These are phyloP conservation scores for Aechmea fasciata DNA, from an alignment of 176 grass and related monocot species.

Conservation along the genomic window DNA sequence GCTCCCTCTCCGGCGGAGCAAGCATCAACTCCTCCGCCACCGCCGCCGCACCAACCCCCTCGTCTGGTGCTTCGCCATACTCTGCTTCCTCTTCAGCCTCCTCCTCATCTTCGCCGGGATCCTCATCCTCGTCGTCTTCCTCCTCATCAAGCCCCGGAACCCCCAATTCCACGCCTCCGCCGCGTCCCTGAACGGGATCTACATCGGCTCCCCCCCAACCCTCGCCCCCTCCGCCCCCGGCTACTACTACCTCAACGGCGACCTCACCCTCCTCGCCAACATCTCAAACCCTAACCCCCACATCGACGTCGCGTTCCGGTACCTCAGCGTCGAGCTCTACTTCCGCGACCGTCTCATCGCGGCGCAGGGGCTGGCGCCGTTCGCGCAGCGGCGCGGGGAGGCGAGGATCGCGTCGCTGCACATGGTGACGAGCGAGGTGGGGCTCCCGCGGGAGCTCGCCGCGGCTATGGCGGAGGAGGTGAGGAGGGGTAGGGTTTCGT, in stretches of 20 bases:
- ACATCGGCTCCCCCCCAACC: slow-evolving; percentile 38
- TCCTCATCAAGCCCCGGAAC: slow-evolving; percentile 46
- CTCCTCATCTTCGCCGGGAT: slow-evolving; percentile 64
- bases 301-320: slow-evolving; percentile 54
- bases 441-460: slow-evolving; percentile 53
- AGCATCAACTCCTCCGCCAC: slow-evolving; percentile 31
- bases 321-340: slow-evolving; percentile 51
- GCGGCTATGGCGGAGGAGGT: slow-evolving; percentile 58
- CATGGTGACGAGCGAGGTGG: slow-evolving; percentile 77
- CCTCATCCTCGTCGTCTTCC: slow-evolving; percentile 54
- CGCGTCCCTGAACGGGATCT: slow-evolving; percentile 68
- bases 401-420: slow-evolving; percentile 43
- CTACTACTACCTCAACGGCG: slow-evolving; percentile 47
- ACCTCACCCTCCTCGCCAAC: slow-evolving; percentile 65
- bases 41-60: slow-evolving; percentile 40
- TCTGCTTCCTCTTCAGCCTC: slow-evolving; percentile 78
- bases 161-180: slow-evolving; percentile 49
- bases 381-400: slow-evolving; percentile 41
- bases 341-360: slow-evolving; percentile 58
- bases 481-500: slow-evolving; percentile 54
- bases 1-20: slow-evolving; percentile 16
- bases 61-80: slow-evolving; percentile 65
- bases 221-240: too few relatives aligned
- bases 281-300: slow-evolving; percentile 83
- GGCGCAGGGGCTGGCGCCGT: slow-evolving; percentile 50